Percentiles rank a stretch among this genome's conserved stretches.
These are phyloP conservation scores for Stygiomarasmius scandens DNA, from an alignment of 1,284 basidiomycete genomes.

Conservation along the genomic window DNA sequence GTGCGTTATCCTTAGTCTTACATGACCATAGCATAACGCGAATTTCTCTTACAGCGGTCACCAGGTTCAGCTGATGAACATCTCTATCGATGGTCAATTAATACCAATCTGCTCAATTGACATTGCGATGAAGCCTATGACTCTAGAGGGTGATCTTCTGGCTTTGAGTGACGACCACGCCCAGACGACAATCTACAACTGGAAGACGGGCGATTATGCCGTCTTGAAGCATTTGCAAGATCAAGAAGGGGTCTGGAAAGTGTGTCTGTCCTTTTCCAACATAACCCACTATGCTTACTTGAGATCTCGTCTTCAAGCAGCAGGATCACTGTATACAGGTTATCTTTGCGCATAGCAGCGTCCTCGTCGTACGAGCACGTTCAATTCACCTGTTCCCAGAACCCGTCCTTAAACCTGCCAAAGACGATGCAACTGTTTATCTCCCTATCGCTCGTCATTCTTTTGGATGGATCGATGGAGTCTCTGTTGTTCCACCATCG, in stretches of 20 bases:
- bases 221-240: conserved; percentile 42
- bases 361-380: conserved; percentile 59
- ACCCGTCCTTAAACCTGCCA: conserved; percentile 32
- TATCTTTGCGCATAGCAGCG: conserved; percentile 44
- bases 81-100: conserved; percentile 8
- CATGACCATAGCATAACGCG: too few species aligned
- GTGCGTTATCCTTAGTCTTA: conserved; percentile 4
- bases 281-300: conserved; percentile 11
- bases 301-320: conserved; percentile 19
- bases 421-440: conserved; percentile 23
- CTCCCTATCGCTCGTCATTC: conserved; percentile 46
- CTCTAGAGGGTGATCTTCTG: conserved; percentile 50
- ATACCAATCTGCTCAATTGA: conserved; percentile 5
- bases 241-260: conserved; percentile 39
- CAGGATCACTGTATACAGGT: conserved; percentile 55
- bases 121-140: conserved; percentile 40
- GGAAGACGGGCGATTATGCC: conserved; percentile 48
- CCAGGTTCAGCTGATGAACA: conserved; percentile 6
- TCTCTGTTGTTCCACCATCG: conserved; percentile 40
- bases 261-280: conserved; percentile 20
- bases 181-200: conserved; percentile 55
- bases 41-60: conserved; percentile 3
- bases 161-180: conserved; percentile 53
- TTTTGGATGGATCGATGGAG: conserved; percentile 68
- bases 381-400: conserved; percentile 57